phyloP scores from a whole-genome alignment of 1,139 yeast species.

The Pichia sp. region DNA sequence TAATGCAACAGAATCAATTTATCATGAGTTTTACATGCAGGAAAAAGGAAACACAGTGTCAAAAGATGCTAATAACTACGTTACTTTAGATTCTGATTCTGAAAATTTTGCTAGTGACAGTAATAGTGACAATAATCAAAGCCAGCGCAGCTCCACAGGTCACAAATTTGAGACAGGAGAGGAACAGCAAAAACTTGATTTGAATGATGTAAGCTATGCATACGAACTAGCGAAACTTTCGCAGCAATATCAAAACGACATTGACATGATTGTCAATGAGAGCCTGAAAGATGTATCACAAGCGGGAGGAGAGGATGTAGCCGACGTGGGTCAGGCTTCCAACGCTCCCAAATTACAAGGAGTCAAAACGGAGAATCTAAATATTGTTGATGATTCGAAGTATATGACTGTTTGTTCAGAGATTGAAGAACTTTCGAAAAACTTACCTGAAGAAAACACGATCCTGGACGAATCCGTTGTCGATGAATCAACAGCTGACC shows the following conservation, averaged over 20 bases:
- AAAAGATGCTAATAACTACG: not conserved
- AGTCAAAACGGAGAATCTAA: not conserved
- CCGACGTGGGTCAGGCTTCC: not conserved
- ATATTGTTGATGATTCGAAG: not conserved
- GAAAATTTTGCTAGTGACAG: constrained; percentile 4
- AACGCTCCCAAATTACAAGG: not conserved
- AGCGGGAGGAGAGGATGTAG: not conserved
- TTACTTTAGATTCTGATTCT: constrained; percentile 9
- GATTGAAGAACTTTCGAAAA: not conserved
- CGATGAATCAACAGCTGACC: constrained; percentile 8
- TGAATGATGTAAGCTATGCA: constrained; percentile 3
- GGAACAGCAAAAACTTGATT: not conserved
- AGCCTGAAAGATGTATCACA: not conserved
- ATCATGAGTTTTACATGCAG: constrained; percentile 7
- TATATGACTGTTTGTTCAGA: not conserved
- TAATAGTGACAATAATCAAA: not conserved
- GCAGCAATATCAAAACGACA: constrained; percentile 5
- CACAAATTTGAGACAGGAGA: not conserved
- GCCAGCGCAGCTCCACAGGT: too few species aligned
- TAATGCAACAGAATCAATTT: constrained; percentile 3
- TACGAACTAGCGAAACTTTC: constrained; percentile 7
- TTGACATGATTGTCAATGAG: not conserved
- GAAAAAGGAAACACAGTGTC: not conserved
- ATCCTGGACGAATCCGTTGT: not conserved
- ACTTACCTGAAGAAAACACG: not conserved